Conservation (phyloP, 2,329 filamentous ascomycete species). For the Sordariomycetes sp. region DNA sequence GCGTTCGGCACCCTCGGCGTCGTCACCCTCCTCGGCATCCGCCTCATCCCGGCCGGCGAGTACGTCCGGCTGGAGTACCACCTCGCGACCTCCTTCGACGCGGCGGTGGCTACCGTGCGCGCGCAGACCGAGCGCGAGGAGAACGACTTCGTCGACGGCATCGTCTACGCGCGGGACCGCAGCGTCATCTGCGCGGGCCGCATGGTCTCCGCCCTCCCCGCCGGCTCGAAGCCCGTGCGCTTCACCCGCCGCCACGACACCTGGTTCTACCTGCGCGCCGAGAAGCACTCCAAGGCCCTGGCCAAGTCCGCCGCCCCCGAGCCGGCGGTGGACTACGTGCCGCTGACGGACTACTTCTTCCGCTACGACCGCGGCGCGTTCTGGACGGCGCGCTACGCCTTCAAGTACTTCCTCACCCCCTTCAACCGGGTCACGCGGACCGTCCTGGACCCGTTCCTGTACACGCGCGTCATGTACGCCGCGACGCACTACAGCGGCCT, state of each 20-base stretch:
- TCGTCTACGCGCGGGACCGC: slow-evolving; percentile 44
- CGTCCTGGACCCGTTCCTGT: slow-evolving; percentile 50
- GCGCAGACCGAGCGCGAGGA: slow-evolving; percentile 24
- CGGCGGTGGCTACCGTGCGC: slow-evolving; percentile 30
- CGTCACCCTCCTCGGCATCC: slow-evolving; percentile 51
- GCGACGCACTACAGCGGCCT: slow-evolving; percentile 52
- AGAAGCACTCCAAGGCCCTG: slow-evolving; percentile 20
- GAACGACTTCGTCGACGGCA: slow-evolving; percentile 59
- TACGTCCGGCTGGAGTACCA: slow-evolving; percentile 50
- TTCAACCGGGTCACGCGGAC: slow-evolving; percentile 54
- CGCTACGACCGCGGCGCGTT: slow-evolving; percentile 61
- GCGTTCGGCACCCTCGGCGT: slow-evolving; percentile 59
- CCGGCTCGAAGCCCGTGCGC: slow-evolving; percentile 19
- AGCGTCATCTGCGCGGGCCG: slow-evolving; percentile 52
- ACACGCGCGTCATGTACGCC: slow-evolving; percentile 55
- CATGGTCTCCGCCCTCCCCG: slow-evolving; percentile 35
- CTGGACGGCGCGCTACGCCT: slow-evolving; percentile 54
- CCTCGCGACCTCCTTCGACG: slow-evolving; percentile 26
- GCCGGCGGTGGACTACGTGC: slow-evolving; percentile 40
- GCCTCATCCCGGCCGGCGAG: slow-evolving; percentile 40
- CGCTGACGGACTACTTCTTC: slow-evolving; percentile 57
- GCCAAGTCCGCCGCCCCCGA: slow-evolving; percentile 8
- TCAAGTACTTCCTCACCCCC: slow-evolving; percentile 52
- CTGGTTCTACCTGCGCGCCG: slow-evolving; percentile 65
- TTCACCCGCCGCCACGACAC: slow-evolving; percentile 53